Evolutionary conservation across 768 basidiomycete genomes (phyloP).

Genomic region (Serendipita sp.): DNA sequence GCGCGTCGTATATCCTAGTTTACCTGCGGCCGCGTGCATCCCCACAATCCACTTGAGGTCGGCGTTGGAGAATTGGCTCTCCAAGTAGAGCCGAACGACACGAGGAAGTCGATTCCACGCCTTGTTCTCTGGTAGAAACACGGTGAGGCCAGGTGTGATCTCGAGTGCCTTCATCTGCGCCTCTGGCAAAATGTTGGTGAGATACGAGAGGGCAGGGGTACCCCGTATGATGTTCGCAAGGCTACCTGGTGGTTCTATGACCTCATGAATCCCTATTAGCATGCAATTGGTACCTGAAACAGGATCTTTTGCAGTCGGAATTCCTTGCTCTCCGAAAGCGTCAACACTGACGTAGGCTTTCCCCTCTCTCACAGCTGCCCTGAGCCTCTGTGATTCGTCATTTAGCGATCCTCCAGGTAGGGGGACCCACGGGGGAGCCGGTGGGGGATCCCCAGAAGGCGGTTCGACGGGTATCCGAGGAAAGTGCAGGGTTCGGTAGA

Average conservation of each 20-base stretch:
- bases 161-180: slow-evolving; percentile 43
- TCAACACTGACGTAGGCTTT: slow-evolving; percentile 48
- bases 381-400: slow-evolving; percentile 63
- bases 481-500: slow-evolving; percentile 51
- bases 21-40: slow-evolving; percentile 51
- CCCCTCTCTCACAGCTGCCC: slow-evolving; percentile 37
- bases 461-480: slow-evolving; percentile 44
- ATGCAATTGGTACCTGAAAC: slow-evolving; percentile 58
- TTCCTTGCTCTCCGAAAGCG: slow-evolving; percentile 63
- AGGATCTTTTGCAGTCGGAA: slow-evolving; percentile 39
- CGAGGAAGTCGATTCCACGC: slow-evolving; percentile 69
- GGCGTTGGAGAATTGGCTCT: slow-evolving; percentile 70
- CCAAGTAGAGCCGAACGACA: slow-evolving; percentile 73
- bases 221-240: slow-evolving; percentile 50
- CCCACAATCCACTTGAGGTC: slow-evolving; percentile 66
- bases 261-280: slow-evolving; percentile 54
- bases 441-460: slow-evolving; percentile 53
- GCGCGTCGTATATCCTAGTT: slow-evolving; percentile 12
- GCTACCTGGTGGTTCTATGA: slow-evolving; percentile 59
- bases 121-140: slow-evolving; percentile 75
- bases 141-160: slow-evolving; percentile 53
- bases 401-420: slow-evolving; percentile 68
- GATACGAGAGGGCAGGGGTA: slow-evolving; percentile 51
- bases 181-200: slow-evolving; percentile 52
- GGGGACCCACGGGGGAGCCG: slow-evolving; percentile 75